Evolutionary conservation across 1,139 yeast species (phyloP), one percentile per base, ranked within the genome.

Genomic region (Hansenula anomala): DNA sequence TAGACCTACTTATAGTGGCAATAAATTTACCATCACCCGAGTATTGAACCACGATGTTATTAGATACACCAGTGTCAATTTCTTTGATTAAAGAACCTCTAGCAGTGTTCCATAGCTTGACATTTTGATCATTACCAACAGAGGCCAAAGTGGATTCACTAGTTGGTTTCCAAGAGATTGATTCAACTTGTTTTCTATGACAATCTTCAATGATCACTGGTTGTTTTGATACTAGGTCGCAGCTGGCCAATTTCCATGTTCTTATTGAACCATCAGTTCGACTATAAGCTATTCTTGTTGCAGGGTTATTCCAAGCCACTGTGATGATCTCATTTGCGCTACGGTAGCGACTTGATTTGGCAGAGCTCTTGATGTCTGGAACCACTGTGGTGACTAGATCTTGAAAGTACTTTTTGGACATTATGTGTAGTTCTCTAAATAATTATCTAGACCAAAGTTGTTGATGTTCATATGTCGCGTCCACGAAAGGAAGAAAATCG

Each of bases 111-210:
- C 92, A 84, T 10, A 79, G 53, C 47, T 70, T 73, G 24, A 84
- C 58, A 33, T 56, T 56, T n/a, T 61, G 58, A 47, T 80, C 86
- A 37, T 73, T 61, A 1, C 82, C 80, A 14, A 76, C 82, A 3
- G 85, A 70, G 1, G 78, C 85, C 44, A 85, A 65, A 20, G 71
- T 60, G 32, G 63, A 65, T 19, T 74, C 75, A 34, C 71, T 66
- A 14, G 54, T 54, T 0, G 89, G 85, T 42, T 78, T 70, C 89
- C 92, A 85, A 2, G 76, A 57, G 3, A 84, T 48, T 14, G 71
- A 56, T 34, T 72, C 74, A 2, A 78, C 75, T 2, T 75, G 61
- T 41, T 63, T 64, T 2, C 60, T 63, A 44, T 75, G 80, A 2
- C 78, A 66, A 27, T 62, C 60, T 19, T 66, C 73, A 3, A 74